phyloP scores from a whole-genome alignment of 345 rosid species.

The Clarkia xantiana region DNA sequence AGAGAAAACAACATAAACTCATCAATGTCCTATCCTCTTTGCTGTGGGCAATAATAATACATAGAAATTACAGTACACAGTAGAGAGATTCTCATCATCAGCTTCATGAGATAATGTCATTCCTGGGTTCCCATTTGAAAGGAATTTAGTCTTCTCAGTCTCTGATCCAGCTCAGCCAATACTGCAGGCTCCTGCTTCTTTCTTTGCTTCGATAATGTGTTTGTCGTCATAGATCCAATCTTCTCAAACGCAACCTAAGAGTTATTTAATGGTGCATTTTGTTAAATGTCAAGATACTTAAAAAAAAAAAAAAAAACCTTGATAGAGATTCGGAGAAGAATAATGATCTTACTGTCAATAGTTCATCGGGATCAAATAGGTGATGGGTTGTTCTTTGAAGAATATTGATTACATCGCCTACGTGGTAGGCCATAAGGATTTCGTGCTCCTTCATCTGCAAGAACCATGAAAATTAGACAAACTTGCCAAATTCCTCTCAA shows the following conservation, averaged over 20 bases:
- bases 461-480: neutral
- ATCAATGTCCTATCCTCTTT: too few species aligned
- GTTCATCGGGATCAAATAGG: constrained; percentile 89
- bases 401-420: constrained; percentile 76
- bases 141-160: constrained; percentile 29
- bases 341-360: constrained; percentile 47
- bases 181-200: constrained; percentile 30
- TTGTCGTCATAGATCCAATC: constrained; percentile 27
- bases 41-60: too few species aligned
- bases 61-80: too few species aligned
- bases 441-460: constrained; percentile 88
- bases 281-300: too few species aligned
- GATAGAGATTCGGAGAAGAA: neutral
- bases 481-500: neutral
- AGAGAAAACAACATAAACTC: too few species aligned
- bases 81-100: too few species aligned
- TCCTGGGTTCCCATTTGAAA: constrained; percentile 1
- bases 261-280: too few species aligned
- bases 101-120: too few species aligned
- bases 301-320: too few species aligned
- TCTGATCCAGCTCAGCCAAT: constrained; percentile 29
- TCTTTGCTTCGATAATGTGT: constrained; percentile 27
- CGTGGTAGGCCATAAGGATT: constrained; percentile 71
- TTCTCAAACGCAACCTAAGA: constrained; percentile 22
- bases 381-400: constrained; percentile 74